Conservation (phyloP, 2,329 filamentous ascomycete genomes). For the Ascochyta koolunga region DNA sequence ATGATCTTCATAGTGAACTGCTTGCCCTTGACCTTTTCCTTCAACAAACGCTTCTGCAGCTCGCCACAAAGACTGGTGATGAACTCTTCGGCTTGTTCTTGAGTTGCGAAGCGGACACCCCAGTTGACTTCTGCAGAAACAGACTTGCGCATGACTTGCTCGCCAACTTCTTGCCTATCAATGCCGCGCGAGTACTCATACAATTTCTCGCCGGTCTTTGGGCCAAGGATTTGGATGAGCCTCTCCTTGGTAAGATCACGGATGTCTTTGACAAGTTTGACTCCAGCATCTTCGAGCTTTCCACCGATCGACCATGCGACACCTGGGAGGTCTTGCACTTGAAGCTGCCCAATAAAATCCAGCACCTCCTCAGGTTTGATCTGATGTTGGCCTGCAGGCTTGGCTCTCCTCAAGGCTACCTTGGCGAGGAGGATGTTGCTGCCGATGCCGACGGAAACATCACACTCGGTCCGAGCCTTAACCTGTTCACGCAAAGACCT, state of each 20-base stretch:
- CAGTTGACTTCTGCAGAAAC: conserved; percentile 98
- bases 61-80: conserved; percentile 84
- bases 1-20: conserved; percentile 96
- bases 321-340: conserved; percentile 82
- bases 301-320: conserved; percentile 89
- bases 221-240: conserved; percentile 75
- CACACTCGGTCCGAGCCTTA: conserved; percentile 77
- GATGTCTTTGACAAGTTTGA: conserved; percentile 83
- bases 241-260: conserved; percentile 77
- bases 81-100: conserved; percentile 93
- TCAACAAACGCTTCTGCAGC: conserved; percentile 77
- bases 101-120: conserved; percentile 93
- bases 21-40: conserved; percentile 84
- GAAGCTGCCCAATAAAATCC: conserved; percentile 76
- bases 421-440: conserved; percentile 90
- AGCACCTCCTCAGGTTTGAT: conserved; percentile 81
- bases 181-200: conserved; percentile 91
- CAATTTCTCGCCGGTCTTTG: conserved; percentile 89
- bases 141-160: conserved; percentile 85
- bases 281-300: conserved; percentile 85
- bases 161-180: conserved; percentile 83
- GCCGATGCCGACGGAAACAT: conserved; percentile 92
- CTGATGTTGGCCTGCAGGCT: conserved; percentile 91
- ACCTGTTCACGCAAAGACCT: conserved; percentile 70
- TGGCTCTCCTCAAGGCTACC: conserved; percentile 86